A percentile compares a stretch with the other conserved stretches of the same genome.
Evolutionary conservation across 192 early-diverging fungal species (phyloP).

Genomic region (Dissophora ornata): DNA sequence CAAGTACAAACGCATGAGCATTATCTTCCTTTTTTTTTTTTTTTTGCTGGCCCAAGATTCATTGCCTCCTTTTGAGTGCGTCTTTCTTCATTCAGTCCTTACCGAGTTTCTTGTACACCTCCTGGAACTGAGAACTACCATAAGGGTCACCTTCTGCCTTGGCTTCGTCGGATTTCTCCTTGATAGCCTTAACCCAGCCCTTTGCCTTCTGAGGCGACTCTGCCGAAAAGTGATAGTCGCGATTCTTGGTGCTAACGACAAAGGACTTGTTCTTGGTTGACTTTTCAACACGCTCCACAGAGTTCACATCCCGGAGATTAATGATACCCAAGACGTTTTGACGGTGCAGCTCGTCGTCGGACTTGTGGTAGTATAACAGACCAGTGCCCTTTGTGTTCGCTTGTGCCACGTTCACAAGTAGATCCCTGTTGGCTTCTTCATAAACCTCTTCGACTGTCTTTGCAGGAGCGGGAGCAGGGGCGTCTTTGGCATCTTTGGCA

Average conservation of each 20-base stretch:
- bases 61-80: too few species aligned
- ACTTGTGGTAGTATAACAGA: slow-evolving; percentile 53
- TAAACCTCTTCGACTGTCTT: slow-evolving; percentile 38
- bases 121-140: slow-evolving; percentile 36
- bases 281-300: slow-evolving; percentile 49
- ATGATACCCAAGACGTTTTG: slow-evolving; percentile 49
- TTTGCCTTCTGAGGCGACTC: slow-evolving; percentile 45
- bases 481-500: slow-evolving; percentile 15
- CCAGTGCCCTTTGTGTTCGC: slow-evolving; percentile 55
- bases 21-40: slow-evolving; percentile 5
- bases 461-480: slow-evolving; percentile 12
- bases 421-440: slow-evolving; percentile 39
- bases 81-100: slow-evolving; percentile 8
- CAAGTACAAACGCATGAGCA: neutral
- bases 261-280: slow-evolving; percentile 49
- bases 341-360: slow-evolving; percentile 40
- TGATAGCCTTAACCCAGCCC: slow-evolving; percentile 53
- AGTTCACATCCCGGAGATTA: slow-evolving; percentile 52
- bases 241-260: slow-evolving; percentile 51
- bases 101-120: slow-evolving; percentile 56
- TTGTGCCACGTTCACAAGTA: slow-evolving; percentile 49
- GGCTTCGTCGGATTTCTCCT: slow-evolving; percentile 44
- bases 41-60: neutral
- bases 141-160: slow-evolving; percentile 31
- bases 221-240: slow-evolving; percentile 51